Evolutionary conservation across 2,329 filamentous ascomycete species (phyloP).

Genomic region (Hypoxylon sp.): DNA sequence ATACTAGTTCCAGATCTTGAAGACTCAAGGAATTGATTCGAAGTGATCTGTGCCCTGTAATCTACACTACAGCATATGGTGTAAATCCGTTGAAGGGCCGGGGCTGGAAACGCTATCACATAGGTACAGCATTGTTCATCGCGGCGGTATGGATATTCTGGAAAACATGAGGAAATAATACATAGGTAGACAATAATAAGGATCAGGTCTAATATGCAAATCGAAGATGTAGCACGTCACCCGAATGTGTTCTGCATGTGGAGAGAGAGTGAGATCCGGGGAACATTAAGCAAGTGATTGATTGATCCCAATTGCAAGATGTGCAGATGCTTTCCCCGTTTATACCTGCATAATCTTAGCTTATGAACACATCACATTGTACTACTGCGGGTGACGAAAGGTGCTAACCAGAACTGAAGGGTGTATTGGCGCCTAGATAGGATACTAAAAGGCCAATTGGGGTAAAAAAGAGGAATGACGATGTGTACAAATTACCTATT

Average conservation of each 20-base stretch:
- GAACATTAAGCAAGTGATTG: conserved; percentile 23
- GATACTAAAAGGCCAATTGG: conserved; percentile 31
- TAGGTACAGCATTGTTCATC: conserved; percentile 3
- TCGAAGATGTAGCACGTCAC: conserved; percentile 15
- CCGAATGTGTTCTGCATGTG: conserved; percentile 26
- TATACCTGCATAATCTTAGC: conserved; percentile 12
- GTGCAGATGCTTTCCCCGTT: neutral
- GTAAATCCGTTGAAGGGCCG: conserved; percentile 15
- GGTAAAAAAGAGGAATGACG: conserved; percentile 39
- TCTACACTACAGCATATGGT: conserved; percentile 8
- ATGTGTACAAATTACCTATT: conserved; percentile 36
- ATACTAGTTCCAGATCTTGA: conserved; percentile 27
- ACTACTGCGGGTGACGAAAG: conserved; percentile 40
- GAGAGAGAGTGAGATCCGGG: conserved; percentile 28
- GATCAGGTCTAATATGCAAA: conserved; percentile 3
- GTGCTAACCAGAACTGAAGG: conserved; percentile 33
- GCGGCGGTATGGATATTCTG: conserved; percentile 21
- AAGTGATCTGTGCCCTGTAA: conserved; percentile 19
- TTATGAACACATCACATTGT: conserved; percentile 37
- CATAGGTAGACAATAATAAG: neutral
- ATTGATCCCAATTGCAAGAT: conserved; percentile 12
- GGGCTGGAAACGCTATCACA: conserved; percentile 1
- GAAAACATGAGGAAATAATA: conserved; percentile 14
- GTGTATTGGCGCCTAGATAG: conserved; percentile 42
- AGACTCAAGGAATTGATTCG: neutral